Conservation (phyloP, 345 rosid genomes). For the Acer negundo region DNA sequence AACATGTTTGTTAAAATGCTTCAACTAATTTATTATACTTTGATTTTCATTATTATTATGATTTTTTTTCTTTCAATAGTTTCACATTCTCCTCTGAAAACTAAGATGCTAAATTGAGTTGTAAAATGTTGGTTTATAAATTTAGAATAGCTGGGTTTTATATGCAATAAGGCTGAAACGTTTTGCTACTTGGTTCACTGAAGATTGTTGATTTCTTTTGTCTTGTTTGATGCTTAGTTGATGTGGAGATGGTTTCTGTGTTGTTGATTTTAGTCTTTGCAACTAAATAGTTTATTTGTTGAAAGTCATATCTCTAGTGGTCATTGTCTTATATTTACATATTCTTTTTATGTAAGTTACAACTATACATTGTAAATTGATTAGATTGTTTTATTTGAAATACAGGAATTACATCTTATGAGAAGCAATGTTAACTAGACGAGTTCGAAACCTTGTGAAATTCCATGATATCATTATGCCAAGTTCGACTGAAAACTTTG, state of each 20-base stretch:
- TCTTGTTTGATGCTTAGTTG: not conserved
- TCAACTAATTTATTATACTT: not conserved
- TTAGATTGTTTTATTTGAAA: not conserved
- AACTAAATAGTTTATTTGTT: not conserved
- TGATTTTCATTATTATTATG: too few species aligned
- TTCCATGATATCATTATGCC: constrained; percentile 4
- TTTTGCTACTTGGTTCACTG: not conserved
- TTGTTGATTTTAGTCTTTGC: not conserved
- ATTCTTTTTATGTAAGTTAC: not conserved
- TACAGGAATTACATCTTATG: not conserved
- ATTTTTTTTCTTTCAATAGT: not conserved
- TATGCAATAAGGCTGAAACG: not conserved
- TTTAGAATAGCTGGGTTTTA: not conserved
- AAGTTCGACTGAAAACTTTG: constrained; percentile 10
- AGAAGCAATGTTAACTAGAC: constrained; percentile 26
- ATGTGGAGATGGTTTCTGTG: not conserved
- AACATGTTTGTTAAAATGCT: constrained; percentile 15
- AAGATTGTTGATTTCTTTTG: constrained; percentile 5
- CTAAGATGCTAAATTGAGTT: not conserved
- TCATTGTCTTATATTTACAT: not conserved
- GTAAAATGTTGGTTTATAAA: not conserved
- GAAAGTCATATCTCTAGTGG: not conserved
- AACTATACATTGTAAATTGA: too few species aligned
- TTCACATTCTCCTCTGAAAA: too few species aligned
- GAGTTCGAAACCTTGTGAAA: constrained; percentile 1